phyloP scores from a whole-genome alignment of 768 basidiomycete genomes.

The Boletus bicolor region DNA sequence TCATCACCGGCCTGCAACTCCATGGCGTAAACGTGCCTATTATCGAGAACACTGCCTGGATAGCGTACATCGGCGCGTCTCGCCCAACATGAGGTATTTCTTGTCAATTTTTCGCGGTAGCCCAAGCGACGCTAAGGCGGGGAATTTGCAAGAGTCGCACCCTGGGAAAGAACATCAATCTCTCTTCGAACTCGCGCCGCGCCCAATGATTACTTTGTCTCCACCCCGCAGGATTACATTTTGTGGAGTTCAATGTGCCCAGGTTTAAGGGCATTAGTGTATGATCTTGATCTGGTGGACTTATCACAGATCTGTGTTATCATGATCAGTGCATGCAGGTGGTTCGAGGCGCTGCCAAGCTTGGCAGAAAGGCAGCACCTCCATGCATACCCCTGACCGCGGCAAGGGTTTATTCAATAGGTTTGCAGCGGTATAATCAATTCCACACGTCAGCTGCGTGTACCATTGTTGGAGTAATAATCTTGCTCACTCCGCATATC shows the following conservation, averaged over 20 bases:
- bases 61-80: slow-evolving; percentile 5
- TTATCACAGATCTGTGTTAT: slow-evolving; percentile 7
- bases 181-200: background rate
- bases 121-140: slow-evolving; percentile 9
- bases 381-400: slow-evolving; percentile 12
- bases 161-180: background rate
- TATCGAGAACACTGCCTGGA: slow-evolving; percentile 8
- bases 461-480: background rate
- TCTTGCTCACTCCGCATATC: background rate
- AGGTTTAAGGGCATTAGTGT: slow-evolving; percentile 20
- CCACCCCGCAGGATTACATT: background rate
- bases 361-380: background rate
- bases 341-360: background rate
- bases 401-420: background rate
- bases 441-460: slow-evolving; percentile 14
- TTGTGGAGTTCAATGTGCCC: slow-evolving; percentile 10
- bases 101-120: background rate
- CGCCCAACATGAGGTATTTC: slow-evolving; percentile 2
- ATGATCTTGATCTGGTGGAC: slow-evolving; percentile 7
- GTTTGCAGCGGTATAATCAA: slow-evolving; percentile 5
- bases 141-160: background rate
- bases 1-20: slow-evolving; percentile 13
- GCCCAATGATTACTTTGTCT: background rate
- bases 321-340: slow-evolving; percentile 20
- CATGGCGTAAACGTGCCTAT: slow-evolving; percentile 30